Conservation (phyloP, 805 yeast species). For the Candida insectalens region DNA sequence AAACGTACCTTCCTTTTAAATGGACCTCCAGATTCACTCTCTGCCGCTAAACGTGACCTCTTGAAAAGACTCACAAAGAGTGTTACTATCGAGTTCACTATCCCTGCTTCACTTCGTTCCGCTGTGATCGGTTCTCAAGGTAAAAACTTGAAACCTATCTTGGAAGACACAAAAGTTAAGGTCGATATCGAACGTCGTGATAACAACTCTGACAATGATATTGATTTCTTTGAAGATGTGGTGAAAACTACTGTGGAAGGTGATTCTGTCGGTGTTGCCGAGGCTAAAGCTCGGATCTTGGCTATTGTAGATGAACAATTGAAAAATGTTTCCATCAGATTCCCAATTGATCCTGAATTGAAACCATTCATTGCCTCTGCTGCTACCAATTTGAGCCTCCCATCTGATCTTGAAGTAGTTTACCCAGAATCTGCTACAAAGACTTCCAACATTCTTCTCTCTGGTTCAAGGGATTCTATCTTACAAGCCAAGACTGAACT, state of each 20-base stretch:
- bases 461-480: conserved; percentile 67
- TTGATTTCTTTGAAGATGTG: conserved; percentile 48
- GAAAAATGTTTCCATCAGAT: conserved; percentile 40
- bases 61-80: conserved; percentile 73
- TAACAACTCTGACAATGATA: conserved; percentile 12
- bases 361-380: conserved; percentile 36
- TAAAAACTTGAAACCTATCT: conserved; percentile 67
- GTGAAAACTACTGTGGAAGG: conserved; percentile 65
- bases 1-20: conserved; percentile 76
- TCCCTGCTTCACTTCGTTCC: conserved; percentile 73
- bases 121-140: conserved; percentile 86
- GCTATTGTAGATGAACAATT: conserved; percentile 71
- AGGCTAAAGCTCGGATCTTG: conserved; percentile 61
- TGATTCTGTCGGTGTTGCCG: conserved; percentile 71
- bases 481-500: conserved; percentile 44
- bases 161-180: conserved; percentile 54
- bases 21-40: conserved; percentile 62
- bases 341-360: conserved; percentile 33
- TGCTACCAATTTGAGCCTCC: conserved; percentile 15
- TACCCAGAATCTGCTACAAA: conserved; percentile 25
- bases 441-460: conserved; percentile 36
- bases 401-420: conserved; percentile 20
- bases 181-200: conserved; percentile 50
- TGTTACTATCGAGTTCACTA: conserved; percentile 43
- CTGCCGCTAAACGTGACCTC: conserved; percentile 64